phyloP scores from a whole-genome alignment of 345 rosid species.

The Lepidium sativum region DNA sequence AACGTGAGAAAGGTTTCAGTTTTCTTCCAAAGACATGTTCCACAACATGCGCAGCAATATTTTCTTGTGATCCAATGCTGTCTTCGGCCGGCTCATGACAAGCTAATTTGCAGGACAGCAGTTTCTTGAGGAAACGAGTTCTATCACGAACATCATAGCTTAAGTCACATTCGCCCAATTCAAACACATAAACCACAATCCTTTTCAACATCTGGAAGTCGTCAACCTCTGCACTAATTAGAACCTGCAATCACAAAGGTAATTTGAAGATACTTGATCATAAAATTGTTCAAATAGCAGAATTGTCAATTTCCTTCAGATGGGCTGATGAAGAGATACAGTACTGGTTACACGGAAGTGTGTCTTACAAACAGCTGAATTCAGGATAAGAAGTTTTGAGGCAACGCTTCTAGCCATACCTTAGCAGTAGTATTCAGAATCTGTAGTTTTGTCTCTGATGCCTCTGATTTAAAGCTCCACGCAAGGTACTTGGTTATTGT shows the following conservation, averaged over 20 bases:
- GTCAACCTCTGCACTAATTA: slow-evolving; percentile 40
- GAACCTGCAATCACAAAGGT: slow-evolving; percentile 43
- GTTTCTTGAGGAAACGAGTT: slow-evolving; percentile 67
- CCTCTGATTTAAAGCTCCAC: slow-evolving; percentile 79
- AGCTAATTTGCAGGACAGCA: slow-evolving; percentile 32
- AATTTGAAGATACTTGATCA: background rate
- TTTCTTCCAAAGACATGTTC: slow-evolving; percentile 55
- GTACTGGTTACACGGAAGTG: background rate
- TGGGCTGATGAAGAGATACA: background rate
- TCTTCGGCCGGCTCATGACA: slow-evolving; percentile 36
- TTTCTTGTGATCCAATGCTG: slow-evolving; percentile 31
- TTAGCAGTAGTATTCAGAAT: slow-evolving; percentile 66
- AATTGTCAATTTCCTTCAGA: background rate
- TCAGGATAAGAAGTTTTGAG: background rate
- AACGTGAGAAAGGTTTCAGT: slow-evolving; percentile 33
- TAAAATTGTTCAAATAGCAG: background rate
- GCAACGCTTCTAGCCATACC: slow-evolving; percentile 33
- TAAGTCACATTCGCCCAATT: slow-evolving; percentile 75
- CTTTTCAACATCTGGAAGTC: slow-evolving; percentile 42
- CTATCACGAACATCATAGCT: slow-evolving; percentile 91
- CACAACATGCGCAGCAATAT: slow-evolving; percentile 34
- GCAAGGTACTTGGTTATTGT: slow-evolving; percentile 81
- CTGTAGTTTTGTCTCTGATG: slow-evolving; percentile 84
- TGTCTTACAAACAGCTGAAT: background rate
- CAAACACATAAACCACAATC: slow-evolving; percentile 64